phyloP scores from a whole-genome alignment of 202 grass and related monocot species.

The Carex sylvatica region DNA sequence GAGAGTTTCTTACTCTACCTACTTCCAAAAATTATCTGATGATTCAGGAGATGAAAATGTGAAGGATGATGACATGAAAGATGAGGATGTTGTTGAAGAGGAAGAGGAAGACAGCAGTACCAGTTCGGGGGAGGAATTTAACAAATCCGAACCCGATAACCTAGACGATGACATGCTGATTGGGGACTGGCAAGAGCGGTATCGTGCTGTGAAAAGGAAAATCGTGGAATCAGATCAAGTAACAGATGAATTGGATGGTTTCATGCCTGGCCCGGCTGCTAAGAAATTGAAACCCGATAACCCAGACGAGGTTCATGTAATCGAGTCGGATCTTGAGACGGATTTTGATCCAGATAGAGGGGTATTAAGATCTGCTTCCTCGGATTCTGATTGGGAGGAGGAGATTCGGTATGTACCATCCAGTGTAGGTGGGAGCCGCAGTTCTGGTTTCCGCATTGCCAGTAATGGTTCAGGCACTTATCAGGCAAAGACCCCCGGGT shows the following conservation, averaged over 20 bases:
- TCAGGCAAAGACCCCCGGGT: background rate
- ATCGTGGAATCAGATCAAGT: constrained; percentile 32
- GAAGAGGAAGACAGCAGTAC: constrained; percentile 23
- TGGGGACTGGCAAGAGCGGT: constrained; percentile 41
- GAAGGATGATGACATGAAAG: constrained; percentile 49
- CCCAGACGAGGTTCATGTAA: constrained; percentile 27
- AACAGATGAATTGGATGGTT: constrained; percentile 25
- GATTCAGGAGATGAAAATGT: constrained; percentile 59
- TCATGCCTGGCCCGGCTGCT: background rate
- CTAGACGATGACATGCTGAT: constrained; percentile 29
- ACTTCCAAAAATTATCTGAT: constrained; percentile 67
- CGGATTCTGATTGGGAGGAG: constrained; percentile 32
- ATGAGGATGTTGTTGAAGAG: constrained; percentile 48
- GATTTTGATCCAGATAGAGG: constrained; percentile 18
- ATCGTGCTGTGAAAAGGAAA: constrained; percentile 36
- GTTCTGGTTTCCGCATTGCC: background rate
- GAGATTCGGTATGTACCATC: constrained; percentile 2
- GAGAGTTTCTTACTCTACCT: constrained; percentile 57
- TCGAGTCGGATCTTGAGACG: constrained; percentile 23
- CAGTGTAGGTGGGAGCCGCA: background rate
- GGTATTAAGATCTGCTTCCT: constrained; percentile 26
- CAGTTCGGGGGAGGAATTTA: constrained; percentile 36
- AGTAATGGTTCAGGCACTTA: background rate
- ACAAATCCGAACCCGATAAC: constrained; percentile 41
- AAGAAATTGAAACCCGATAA: constrained; percentile 22